A percentile compares a stretch with the other conserved stretches of the same genome.
Conservation (phyloP, 345 rosid species). For the Rhodomyrtus tomentosa region DNA sequence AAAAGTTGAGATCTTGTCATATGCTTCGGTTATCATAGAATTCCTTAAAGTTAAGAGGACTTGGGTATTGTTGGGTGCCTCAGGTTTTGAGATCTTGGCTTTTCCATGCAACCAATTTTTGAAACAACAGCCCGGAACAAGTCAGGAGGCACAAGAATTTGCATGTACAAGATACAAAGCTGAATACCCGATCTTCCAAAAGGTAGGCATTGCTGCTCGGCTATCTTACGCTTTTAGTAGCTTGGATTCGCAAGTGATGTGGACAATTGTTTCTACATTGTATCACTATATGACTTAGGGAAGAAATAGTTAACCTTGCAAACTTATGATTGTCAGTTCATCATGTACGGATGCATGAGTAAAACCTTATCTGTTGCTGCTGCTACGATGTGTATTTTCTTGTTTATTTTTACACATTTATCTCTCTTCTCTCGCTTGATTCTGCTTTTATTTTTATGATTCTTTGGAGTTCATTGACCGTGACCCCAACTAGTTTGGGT, state of each 20-base stretch:
- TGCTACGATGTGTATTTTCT: neutral
- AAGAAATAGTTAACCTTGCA: neutral
- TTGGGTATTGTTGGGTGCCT: neutral
- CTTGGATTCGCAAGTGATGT: neutral
- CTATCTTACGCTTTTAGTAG: neutral
- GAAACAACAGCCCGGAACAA: slow-evolving; percentile 70
- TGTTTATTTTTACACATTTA: too few relatives aligned
- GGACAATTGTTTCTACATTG: neutral
- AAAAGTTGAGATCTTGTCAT: neutral
- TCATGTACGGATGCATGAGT: neutral
- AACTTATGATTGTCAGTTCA: neutral
- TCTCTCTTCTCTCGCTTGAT: too few relatives aligned
- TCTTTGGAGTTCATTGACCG: too few relatives aligned
- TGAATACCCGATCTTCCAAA: slow-evolving; percentile 82
- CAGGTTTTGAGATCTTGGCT: slow-evolving; percentile 80
- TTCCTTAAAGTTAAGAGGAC: neutral
- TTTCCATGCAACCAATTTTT: slow-evolving; percentile 92
- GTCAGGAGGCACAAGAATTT: slow-evolving; percentile 58
- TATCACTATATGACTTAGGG: neutral
- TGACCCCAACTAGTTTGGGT: too few relatives aligned
- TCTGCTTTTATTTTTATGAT: too few relatives aligned
- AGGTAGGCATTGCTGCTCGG: slow-evolving; percentile 23
- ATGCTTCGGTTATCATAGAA: neutral
- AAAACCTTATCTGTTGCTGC: neutral
- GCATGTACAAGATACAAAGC: slow-evolving; percentile 83